Evolutionary conservation across 1,284 basidiomycete species (phyloP), one percentile per base, ranked within the genome.

Genomic region (Austropuccinia psidii): DNA sequence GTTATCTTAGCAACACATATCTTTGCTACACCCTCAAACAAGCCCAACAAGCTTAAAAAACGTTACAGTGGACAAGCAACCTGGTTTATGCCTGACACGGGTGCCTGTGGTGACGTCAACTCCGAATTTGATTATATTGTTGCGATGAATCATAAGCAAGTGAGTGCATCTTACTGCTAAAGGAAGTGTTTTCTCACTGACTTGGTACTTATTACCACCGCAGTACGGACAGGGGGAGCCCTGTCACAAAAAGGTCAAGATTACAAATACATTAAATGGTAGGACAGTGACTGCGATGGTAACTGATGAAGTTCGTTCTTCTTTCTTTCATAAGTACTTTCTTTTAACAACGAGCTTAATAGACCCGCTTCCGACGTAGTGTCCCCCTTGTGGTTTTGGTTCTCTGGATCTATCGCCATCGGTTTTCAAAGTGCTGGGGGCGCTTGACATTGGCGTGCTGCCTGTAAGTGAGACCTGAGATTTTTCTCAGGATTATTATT

Each of bases 31-130:
- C n/a, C n/a, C n/a, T n/a, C n/a, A n/a, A n/a, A n/a, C n/a, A n/a
- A n/a, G n/a, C n/a, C n/a, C n/a, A n/a, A n/a, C n/a, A n/a, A n/a
- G n/a, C n/a, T n/a, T n/a, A n/a, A n/a, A n/a, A n/a, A n/a, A n/a
- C 57, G 57, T 4, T 60, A 21, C 27, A 60, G 37, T 21, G 65
- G 65, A 7, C 5, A 43, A 39, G 65, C 65, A 41, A 68, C 65
- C 33, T 68, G 52, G 50, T 68, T 68, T 29, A 41, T 27, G 13
- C 65, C 65, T 27, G 52, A 43, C 29, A 57, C 52, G 15, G 65
- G 50, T 35, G 65, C 65, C n/a, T 68, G 65, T 45, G 65, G 65
- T n/a, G 50, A 68, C 15, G 21, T 33, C 5, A 52, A 68, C 31
- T 35, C 33, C 2, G 35, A 55, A 31, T n/a, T 21, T 33, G 65